Evolutionary conservation across 2,329 filamentous ascomycete species (phyloP).

Genomic region (Drechmeria coniospora): DNA sequence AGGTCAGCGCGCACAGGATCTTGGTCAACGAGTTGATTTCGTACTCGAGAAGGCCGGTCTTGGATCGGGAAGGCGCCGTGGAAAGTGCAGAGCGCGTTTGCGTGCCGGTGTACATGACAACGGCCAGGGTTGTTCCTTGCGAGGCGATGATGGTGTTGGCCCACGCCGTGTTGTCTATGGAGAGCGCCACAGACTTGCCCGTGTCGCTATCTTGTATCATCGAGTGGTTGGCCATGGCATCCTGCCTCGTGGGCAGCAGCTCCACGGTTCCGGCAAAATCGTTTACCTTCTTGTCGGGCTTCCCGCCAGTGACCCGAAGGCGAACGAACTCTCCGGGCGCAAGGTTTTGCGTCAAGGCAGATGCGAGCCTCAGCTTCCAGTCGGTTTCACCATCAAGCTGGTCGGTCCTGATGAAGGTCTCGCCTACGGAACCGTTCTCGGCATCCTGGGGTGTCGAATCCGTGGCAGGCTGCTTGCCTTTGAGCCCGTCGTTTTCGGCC

Average conservation of each 20-base stretch:
- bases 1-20: conserved; percentile 78
- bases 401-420: conserved; percentile 94
- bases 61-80: conserved; percentile 80
- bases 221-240: conserved; percentile 28
- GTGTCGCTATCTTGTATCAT: conserved; percentile 15
- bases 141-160: conserved; percentile 95
- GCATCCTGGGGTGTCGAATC: conserved; percentile 11
- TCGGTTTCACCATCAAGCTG: conserved; percentile 96
- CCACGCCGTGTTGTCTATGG: conserved; percentile 97
- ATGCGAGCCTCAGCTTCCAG: conserved; percentile 89
- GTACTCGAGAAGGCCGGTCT: conserved; percentile 82
- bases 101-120: conserved; percentile 85
- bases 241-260: conserved; percentile 41
- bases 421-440: conserved; percentile 42
- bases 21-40: conserved; percentile 97
- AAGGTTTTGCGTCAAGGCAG: conserved; percentile 70
- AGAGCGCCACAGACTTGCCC: conserved; percentile 53
- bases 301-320: conserved; percentile 62
- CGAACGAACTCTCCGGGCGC: conserved; percentile 55
- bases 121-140: conserved; percentile 73
- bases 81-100: conserved; percentile 90
- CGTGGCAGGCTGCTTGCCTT: conserved; percentile 19
- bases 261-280: conserved; percentile 87
- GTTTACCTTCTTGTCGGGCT: conserved; percentile 87
- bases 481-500: conserved; percentile 18